Conservation (phyloP, 2,329 filamentous ascomycete species). For the Beauveria scarabaeidicola region DNA sequence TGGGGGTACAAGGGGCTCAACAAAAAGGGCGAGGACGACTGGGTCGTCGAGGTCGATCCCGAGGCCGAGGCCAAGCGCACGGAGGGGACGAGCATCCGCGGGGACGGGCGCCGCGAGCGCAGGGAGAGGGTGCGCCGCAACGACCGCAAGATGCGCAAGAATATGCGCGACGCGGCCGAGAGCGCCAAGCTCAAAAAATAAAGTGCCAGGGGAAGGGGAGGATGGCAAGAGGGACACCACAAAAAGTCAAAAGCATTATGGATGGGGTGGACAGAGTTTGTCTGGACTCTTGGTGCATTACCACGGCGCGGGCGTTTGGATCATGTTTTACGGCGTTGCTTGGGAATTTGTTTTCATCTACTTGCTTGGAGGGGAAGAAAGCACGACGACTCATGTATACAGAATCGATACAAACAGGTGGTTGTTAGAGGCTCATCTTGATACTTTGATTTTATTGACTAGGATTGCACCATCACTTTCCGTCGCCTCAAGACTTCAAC, state of each 20-base stretch:
- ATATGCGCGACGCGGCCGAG: constrained; percentile 41
- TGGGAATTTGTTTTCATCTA: neutral
- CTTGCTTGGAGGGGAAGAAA: neutral
- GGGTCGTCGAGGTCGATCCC: constrained; percentile 87
- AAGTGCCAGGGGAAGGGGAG: neutral
- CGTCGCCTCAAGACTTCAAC: neutral
- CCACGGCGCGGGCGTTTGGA: constrained; percentile 10
- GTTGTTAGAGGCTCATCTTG: neutral
- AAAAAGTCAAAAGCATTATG: neutral
- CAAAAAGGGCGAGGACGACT: constrained; percentile 73
- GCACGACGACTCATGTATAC: neutral
- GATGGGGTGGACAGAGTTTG: neutral
- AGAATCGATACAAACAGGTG: neutral
- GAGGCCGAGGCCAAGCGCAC: constrained; percentile 57
- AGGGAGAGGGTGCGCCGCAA: constrained; percentile 64
- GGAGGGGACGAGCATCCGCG: constrained; percentile 52
- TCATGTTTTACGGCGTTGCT: constrained; percentile 1
- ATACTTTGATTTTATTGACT: neutral
- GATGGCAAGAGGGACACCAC: too few relatives aligned
- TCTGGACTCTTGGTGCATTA: neutral
- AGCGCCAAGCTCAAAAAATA: constrained; percentile 6
- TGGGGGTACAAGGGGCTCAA: constrained; percentile 94
- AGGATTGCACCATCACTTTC: neutral
- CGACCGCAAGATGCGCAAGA: constrained; percentile 60
- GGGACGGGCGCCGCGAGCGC: constrained; percentile 54